Conservation (phyloP, 805 yeast genomes). For the Ogataea angusta region DNA sequence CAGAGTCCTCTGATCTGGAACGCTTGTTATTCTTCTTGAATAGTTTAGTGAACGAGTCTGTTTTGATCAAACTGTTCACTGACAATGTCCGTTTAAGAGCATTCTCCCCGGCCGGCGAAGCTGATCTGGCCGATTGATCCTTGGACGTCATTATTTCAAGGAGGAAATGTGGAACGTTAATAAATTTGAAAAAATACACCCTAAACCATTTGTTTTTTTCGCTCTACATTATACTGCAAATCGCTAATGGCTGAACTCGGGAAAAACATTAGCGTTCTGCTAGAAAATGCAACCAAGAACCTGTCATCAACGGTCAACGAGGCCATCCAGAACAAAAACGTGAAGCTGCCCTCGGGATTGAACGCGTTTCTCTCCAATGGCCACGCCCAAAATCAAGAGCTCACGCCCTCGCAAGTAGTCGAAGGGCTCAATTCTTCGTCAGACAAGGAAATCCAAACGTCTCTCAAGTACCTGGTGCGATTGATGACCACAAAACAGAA, state of each 20-base stretch:
- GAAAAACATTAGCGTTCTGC: constrained; percentile 55
- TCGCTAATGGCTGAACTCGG: constrained; percentile 21
- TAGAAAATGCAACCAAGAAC: constrained; percentile 76
- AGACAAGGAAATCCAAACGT: constrained; percentile 60
- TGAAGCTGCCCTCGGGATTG: constrained; percentile 19
- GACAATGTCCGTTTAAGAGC: constrained; percentile 14
- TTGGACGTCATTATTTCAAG: constrained; percentile 2
- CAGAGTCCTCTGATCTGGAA: constrained; percentile 16
- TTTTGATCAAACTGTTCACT: constrained; percentile 17
- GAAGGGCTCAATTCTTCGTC: constrained; percentile 63
- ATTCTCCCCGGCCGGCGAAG: constrained; percentile 3
- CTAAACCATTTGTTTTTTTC: background rate
- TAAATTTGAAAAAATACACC: constrained; percentile 2
- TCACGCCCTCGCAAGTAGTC: constrained; percentile 63
- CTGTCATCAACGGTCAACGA: constrained; percentile 82
- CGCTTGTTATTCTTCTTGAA: constrained; percentile 20
- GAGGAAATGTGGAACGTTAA: background rate
- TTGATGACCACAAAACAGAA: constrained; percentile 34
- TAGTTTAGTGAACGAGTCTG: constrained; percentile 24
- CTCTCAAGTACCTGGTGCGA: constrained; percentile 54
- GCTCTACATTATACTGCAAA: background rate
- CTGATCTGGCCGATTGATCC: background rate
- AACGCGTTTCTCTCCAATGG: constrained; percentile 23
- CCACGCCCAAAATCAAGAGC: constrained; percentile 17
- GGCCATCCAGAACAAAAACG: constrained; percentile 42